Conservation (phyloP, 306 rosid genomes). For the Cucurbita argyrosperma region DNA sequence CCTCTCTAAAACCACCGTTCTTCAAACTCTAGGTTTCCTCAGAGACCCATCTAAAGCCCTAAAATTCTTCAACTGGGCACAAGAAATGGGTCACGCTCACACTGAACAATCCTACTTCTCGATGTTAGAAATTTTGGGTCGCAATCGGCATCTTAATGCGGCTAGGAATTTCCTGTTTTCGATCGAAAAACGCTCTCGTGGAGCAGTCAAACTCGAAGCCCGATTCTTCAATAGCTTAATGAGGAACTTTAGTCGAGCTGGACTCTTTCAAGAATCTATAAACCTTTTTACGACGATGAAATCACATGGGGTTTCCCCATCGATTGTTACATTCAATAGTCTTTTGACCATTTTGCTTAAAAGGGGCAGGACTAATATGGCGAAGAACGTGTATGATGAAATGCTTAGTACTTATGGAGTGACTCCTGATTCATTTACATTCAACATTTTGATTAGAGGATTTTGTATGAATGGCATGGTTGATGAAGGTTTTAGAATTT, state of each 20-base stretch:
- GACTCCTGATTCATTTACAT: conserved; percentile 40
- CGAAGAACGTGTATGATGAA: conserved; percentile 43
- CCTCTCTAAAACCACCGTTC: conserved; percentile 46
- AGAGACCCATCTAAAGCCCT: conserved; percentile 37
- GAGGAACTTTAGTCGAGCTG: conserved; percentile 52
- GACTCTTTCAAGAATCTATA: conserved; percentile 58
- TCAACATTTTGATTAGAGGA: conserved; percentile 69
- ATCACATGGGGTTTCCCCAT: conserved; percentile 40
- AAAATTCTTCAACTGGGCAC: conserved; percentile 48
- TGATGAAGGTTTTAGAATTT: conserved; percentile 51
- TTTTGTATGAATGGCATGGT: conserved; percentile 63
- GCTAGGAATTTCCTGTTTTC: conserved; percentile 70
- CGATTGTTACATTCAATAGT: conserved; percentile 46
- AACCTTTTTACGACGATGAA: conserved; percentile 57
- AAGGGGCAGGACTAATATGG: conserved; percentile 66
- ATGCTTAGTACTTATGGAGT: conserved; percentile 68
- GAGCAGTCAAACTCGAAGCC: conserved; percentile 51
- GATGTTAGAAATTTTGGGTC: conserved; percentile 49
- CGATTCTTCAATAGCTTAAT: conserved; percentile 63
- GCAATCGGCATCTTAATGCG: conserved; percentile 37
- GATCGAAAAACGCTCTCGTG: conserved; percentile 42
- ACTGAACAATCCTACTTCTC: conserved; percentile 33
- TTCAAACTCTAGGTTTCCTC: conserved; percentile 44
- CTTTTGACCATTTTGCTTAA: conserved; percentile 44
- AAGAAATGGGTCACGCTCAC: conserved; percentile 46